Base-by-base conservation (phyloP, 768 basidiomycete genomes). In the Crucibulum laeve region DNA sequence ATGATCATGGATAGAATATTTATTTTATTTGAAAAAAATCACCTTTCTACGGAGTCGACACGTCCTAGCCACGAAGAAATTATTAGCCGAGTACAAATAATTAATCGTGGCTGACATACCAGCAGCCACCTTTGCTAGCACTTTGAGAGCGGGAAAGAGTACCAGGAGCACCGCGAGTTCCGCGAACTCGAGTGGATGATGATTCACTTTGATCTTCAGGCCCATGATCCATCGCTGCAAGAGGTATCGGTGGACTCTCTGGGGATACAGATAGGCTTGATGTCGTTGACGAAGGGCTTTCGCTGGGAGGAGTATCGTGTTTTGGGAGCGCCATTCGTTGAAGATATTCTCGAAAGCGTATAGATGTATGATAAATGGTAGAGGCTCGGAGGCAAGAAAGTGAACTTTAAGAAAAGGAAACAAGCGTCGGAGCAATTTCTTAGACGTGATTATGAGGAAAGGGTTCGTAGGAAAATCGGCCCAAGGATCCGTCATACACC, bases 1-100 rank as follows among this genome's bases (percentile, higher is more conserved):
- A 24, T 25, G 22, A 44, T 34, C 18, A 28, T 17, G 38, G 22
- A 11, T 8, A 43, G 8, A 17, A 36, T 22, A 13, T 25, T 10
- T 21, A 19, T 14, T 7, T 11, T 14, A 8, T 5, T 11, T 8
- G 24, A 10, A 4, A 43, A 14, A 37, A 59, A 74, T 48, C 53
- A 89, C 87, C 73, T 90, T 91, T 68, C 88, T 75, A 49, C 88
- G 79, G 34, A 91, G 65, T 22, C 88, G 79, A 64, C 88, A 91
- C 40, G 88, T 91, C 88, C 88, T 91, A 45, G 35, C 3, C 30
- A 23, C 14, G 23, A 40, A 46, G 45, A 50, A 42, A 43, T 42
- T 46, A 44, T 46, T 35, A 46, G 47, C 37, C 46, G 39, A 39
- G 37, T 43, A 40, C 28, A 21, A 35, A n/a, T n/a, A n/a, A n/a